A percentile compares a stretch with the other conserved stretches of the same genome.
These are phyloP conservation scores for Myriosclerotinia curreyana DNA, from an alignment of 2,329 filamentous ascomycete species.

Conservation along the genomic window DNA sequence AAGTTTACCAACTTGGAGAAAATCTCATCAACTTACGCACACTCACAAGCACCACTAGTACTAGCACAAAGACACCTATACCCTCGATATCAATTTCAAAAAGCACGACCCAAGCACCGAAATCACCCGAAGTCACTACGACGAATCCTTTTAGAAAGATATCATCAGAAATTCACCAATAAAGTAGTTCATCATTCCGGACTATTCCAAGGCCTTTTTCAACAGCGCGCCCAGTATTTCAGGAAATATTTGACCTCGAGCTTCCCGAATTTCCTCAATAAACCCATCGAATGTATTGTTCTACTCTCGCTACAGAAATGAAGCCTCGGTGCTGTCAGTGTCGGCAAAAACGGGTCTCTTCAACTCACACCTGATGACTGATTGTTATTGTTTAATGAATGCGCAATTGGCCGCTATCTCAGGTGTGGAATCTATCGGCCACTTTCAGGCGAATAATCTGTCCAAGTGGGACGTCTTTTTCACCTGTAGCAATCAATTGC, in stretches of 20 bases:
- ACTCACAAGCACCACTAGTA: not conserved
- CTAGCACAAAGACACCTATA: not conserved
- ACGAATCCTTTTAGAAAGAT: not conserved
- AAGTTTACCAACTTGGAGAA: slow-evolving; percentile 1
- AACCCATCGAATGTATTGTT: too few relatives aligned
- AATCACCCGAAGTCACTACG: not conserved
- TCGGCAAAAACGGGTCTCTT: too few relatives aligned
- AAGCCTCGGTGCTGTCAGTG: too few relatives aligned
- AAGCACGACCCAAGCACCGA: not conserved
- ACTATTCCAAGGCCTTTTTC: not conserved
- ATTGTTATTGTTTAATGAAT: too few relatives aligned
- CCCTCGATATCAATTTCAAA: not conserved
- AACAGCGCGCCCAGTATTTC: not conserved
- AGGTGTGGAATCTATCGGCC: too few relatives aligned
- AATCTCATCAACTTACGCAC: not conserved
- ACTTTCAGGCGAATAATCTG: too few relatives aligned
- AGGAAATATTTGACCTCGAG: not conserved
- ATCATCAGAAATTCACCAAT: not conserved
- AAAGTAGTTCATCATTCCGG: not conserved
- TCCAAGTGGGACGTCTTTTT: too few relatives aligned
- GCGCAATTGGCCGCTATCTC: too few relatives aligned
- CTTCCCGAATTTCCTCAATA: too few relatives aligned
- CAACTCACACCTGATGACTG: too few relatives aligned
- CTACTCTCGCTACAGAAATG: too few relatives aligned
- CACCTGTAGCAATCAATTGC: too few relatives aligned